A percentile compares a stretch with the other conserved stretches of the same genome.
These are phyloP conservation scores for Dunaliella sp. DNA, from an alignment of 139 green algal genomes.

Conservation along the genomic window DNA sequence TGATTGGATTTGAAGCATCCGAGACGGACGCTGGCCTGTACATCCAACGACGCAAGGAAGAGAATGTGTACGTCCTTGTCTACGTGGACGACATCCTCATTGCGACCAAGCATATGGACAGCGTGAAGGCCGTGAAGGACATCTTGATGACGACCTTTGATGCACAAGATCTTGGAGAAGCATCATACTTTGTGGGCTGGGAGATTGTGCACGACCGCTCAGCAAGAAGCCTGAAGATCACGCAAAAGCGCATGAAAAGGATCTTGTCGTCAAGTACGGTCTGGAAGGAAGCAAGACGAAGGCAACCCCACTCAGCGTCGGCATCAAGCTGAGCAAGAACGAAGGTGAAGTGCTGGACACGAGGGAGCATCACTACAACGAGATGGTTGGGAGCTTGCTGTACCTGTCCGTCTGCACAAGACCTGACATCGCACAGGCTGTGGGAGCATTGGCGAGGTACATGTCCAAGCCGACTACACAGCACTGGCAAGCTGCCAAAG, in stretches of 20 bases:
- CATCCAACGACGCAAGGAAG: background rate
- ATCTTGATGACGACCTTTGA: background rate
- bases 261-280: constrained; percentile 23
- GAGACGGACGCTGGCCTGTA: constrained; percentile 38
- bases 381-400: constrained; percentile 33
- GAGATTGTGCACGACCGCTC: background rate
- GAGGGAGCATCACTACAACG: constrained; percentile 19
- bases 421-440: constrained; percentile 44
- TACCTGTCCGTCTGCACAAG: constrained; percentile 32
- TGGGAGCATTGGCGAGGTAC: constrained; percentile 37
- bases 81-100: constrained; percentile 26
- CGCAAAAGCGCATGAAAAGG: background rate
- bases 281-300: constrained; percentile 7
- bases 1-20: constrained; percentile 28
- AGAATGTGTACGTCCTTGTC: constrained; percentile 14
- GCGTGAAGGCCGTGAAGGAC: background rate
- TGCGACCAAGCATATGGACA: background rate
- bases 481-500: constrained; percentile 40
- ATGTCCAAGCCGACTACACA: constrained; percentile 31
- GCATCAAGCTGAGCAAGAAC: too few species aligned
- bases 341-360: background rate
- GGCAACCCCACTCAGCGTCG: too few species aligned
- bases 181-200: background rate
- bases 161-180: background rate
- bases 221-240: constrained; percentile 18